phyloP scores from a whole-genome alignment of 345 rosid genomes.

The Adansonia digitata region DNA sequence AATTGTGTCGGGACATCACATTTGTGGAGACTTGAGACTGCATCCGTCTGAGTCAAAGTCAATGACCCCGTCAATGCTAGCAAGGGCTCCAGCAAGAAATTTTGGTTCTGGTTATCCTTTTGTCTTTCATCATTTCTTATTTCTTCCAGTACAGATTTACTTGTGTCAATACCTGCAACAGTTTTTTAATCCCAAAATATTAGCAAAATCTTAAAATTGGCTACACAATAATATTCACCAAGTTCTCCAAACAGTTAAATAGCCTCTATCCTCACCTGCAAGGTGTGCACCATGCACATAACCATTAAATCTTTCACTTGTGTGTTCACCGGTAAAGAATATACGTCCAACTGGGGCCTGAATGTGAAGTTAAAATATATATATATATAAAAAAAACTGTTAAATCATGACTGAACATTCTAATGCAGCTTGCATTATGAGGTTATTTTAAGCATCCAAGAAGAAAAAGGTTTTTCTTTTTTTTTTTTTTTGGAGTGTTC shows the following conservation, averaged over 20 bases:
- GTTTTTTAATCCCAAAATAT: background rate
- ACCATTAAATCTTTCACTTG: slow-evolving; percentile 85
- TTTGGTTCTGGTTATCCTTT: slow-evolving; percentile 29
- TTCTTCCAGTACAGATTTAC: slow-evolving; percentile 55
- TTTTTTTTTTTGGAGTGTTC: too few relatives aligned
- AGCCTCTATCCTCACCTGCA: slow-evolving; percentile 39
- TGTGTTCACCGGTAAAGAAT: slow-evolving; percentile 93
- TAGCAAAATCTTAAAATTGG: background rate
- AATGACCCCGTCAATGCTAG: slow-evolving; percentile 63
- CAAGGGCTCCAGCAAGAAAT: slow-evolving; percentile 65
- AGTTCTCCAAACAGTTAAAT: background rate
- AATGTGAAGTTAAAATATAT: too few relatives aligned
- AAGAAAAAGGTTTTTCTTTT: background rate
- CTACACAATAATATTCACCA: background rate
- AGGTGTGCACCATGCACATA: slow-evolving; percentile 97
- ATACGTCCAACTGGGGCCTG: slow-evolving; percentile 85
- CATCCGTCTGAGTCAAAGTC: slow-evolving; percentile 47
- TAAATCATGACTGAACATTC: background rate
- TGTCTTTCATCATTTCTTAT: slow-evolving; percentile 46
- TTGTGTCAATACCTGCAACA: slow-evolving; percentile 66
- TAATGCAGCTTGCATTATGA: background rate
- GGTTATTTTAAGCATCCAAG: background rate
- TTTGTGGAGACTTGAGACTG: slow-evolving; percentile 57
- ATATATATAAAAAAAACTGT: too few relatives aligned
- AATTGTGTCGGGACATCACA: slow-evolving; percentile 59